Conservation (phyloP, 495 filamentous ascomycete species). For the Halenospora varia region DNA sequence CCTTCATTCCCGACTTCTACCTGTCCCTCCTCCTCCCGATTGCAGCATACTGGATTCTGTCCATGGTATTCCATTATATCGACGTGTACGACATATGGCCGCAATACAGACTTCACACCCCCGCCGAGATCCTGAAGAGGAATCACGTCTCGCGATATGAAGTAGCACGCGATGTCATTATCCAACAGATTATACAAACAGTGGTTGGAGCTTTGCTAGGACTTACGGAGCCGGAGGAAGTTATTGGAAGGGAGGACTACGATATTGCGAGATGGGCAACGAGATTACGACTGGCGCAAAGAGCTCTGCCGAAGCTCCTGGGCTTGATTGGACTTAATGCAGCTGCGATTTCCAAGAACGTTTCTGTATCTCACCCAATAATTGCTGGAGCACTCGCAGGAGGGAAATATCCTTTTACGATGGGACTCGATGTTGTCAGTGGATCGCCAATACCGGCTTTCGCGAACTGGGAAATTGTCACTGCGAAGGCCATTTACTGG, state of each 20-base stretch:
- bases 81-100: slow-evolving; percentile 79
- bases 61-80: slow-evolving; percentile 81
- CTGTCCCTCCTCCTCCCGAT: slow-evolving; percentile 72
- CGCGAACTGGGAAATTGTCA: slow-evolving; percentile 70
- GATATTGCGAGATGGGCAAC: slow-evolving; percentile 80
- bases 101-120: slow-evolving; percentile 87
- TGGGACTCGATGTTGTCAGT: slow-evolving; percentile 38
- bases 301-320: slow-evolving; percentile 58
- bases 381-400: slow-evolving; percentile 67
- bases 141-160: slow-evolving; percentile 82
- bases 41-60: slow-evolving; percentile 82
- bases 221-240: slow-evolving; percentile 60
- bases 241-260: slow-evolving; percentile 71
- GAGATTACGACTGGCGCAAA: slow-evolving; percentile 66
- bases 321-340: slow-evolving; percentile 55
- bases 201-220: slow-evolving; percentile 56
- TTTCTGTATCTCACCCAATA: slow-evolving; percentile 53
- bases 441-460: slow-evolving; percentile 45
- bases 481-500: slow-evolving; percentile 76
- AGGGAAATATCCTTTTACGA: slow-evolving; percentile 63
- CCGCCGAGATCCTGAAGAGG: slow-evolving; percentile 77
- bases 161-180: slow-evolving; percentile 78
- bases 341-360: slow-evolving; percentile 47
- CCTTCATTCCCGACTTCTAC: slow-evolving; percentile 76
- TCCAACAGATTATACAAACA: slow-evolving; percentile 88